Base-by-base conservation (phyloP, 192 early-diverging fungal species). In the Jimgerdemannia flammicorona region DNA sequence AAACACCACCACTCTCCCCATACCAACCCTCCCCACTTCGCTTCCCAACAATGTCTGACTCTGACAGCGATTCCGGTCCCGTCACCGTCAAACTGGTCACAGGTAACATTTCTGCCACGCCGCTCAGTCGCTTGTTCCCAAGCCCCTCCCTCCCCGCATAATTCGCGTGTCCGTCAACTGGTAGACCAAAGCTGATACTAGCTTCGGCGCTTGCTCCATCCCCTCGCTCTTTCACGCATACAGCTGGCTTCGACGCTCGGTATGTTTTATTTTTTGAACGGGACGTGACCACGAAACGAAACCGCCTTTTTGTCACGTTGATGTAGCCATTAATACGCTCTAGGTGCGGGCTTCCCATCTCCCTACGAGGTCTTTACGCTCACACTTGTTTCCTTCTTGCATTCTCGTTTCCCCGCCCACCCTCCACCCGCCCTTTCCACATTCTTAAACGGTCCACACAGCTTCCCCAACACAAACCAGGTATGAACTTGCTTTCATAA, bases 391-490 rank as follows among this genome's bases (percentile, higher is more conserved):
- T 29, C 29, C 29, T 29, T 29, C 29, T 1, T 29, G 29, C 29
- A 29, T 29, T 29, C 29, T 29, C 29, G 29, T 29, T 29, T 29
- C 29, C 29, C 29, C 29, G 29, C 0, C 1, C 29, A 29, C 29
- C 29, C 29, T 29, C 29, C 29, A 29, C 29, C 29, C 29, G 29
- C 29, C 29, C 29, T 29, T 29, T 29, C 29, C 29, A 29, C 29
- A 29, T 29, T 29, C 29, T 29, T 29, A 29, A 29, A 29, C 29
- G 29, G 29, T 29, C 29, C 29, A 29, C 49, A 10, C 49, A 59
- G 49, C 4, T 43, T 29, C 43, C 19, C 40, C 43, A 70, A 75
- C n/a, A 42, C n/a, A 69, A 44, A 59, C 75, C 41, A 76, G 14
- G 49, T 59, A 59, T 29, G 29, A 59, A 59, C 14, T 59, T 59